Conservation (phyloP, 495 filamentous ascomycete genomes). For the Evernia prunastri region DNA sequence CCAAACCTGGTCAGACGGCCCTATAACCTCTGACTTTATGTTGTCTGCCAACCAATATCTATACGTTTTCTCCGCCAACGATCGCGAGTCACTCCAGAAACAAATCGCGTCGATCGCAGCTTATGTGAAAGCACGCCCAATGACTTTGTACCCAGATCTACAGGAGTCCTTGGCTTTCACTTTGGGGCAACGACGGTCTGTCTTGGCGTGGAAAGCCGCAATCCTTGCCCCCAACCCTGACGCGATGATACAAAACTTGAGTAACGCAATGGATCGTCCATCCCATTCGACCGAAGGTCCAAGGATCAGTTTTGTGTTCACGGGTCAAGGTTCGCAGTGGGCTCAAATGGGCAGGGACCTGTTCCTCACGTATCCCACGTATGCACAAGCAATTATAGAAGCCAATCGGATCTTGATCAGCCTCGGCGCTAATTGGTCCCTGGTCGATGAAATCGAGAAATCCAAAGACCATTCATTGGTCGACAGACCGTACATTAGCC, state of each 20-base stretch:
- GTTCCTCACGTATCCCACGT: background rate
- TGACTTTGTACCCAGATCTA: background rate
- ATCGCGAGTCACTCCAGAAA: background rate
- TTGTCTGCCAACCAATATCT: background rate
- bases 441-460: background rate
- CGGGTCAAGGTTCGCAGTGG: constrained; percentile 70
- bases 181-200: constrained; percentile 28
- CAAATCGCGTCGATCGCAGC: background rate
- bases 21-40: background rate
- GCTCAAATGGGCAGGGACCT: constrained; percentile 44
- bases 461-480: constrained; percentile 19
- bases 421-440: constrained; percentile 18
- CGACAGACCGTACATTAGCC: constrained; percentile 20
- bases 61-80: background rate
- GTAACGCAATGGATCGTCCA: constrained; percentile 8
- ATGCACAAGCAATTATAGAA: background rate
- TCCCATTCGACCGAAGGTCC: background rate
- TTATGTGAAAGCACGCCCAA: background rate
- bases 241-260: constrained; percentile 7
- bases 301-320: constrained; percentile 32
- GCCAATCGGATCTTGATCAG: background rate
- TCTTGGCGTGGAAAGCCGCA: constrained; percentile 27
- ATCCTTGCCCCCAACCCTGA: constrained; percentile 11
- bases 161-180: constrained; percentile 31
- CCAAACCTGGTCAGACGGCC: background rate